These are phyloP conservation scores for Dicorynia guianensis DNA, from an alignment of 306 rosid genomes.

Conservation along the genomic window DNA sequence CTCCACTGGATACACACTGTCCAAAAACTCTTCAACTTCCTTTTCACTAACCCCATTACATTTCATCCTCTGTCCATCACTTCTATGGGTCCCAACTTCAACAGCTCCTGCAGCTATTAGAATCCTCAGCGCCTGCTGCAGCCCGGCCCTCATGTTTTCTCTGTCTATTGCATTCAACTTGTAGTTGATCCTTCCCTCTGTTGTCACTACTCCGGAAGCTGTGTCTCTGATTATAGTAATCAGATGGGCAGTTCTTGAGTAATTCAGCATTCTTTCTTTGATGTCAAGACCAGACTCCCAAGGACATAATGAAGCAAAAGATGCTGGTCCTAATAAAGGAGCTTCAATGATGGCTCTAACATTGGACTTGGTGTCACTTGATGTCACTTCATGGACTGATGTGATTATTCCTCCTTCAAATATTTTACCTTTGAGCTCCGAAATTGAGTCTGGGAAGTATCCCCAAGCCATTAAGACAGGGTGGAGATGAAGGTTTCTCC, in stretches of 20 bases:
- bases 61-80: slow-evolving; percentile 75
- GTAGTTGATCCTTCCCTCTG: slow-evolving; percentile 61
- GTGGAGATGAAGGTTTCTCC: slow-evolving; percentile 83
- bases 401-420: slow-evolving; percentile 88
- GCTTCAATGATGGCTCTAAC: slow-evolving; percentile 72
- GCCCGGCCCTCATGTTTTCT: slow-evolving; percentile 71
- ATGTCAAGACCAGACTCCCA: slow-evolving; percentile 76
- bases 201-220: slow-evolving; percentile 62
- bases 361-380: slow-evolving; percentile 42
- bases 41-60: slow-evolving; percentile 61
- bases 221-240: slow-evolving; percentile 71
- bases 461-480: slow-evolving; percentile 92
- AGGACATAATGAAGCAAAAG: slow-evolving; percentile 60
- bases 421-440: slow-evolving; percentile 64
- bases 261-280: slow-evolving; percentile 69
- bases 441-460: slow-evolving; percentile 71
- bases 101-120: slow-evolving; percentile 81
- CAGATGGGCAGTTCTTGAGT: slow-evolving; percentile 67
- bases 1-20: slow-evolving; percentile 47
- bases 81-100: slow-evolving; percentile 87
- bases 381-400: slow-evolving; percentile 60
- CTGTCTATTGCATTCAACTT: slow-evolving; percentile 57
- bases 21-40: slow-evolving; percentile 65
- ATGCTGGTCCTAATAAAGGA: slow-evolving; percentile 70
- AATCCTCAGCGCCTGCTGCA: slow-evolving; percentile 76